Conservation (phyloP, 108 stramenopile genomes). For the Nannochloropsis oceanica region DNA sequence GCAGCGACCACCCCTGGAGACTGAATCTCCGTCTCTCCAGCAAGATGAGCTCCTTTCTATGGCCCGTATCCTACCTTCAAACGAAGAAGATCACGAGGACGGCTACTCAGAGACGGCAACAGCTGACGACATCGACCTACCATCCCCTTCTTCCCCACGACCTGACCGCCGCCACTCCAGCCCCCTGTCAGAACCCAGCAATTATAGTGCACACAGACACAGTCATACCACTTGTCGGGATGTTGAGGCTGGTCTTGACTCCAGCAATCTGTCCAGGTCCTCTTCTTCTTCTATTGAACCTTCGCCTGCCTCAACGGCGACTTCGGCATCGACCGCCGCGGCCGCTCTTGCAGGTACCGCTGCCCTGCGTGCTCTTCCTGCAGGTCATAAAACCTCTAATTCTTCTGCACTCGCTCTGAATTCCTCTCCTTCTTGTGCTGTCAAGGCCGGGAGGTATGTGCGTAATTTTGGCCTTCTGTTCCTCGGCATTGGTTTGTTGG, state of each 20-base stretch:
- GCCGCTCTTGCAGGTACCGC: not conserved
- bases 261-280: not conserved
- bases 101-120: too few species aligned
- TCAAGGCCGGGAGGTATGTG: not conserved
- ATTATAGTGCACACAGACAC: not conserved
- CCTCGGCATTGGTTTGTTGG: not conserved
- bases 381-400: not conserved
- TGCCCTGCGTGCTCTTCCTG: not conserved
- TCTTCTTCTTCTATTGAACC: not conserved
- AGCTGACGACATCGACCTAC: too few species aligned
- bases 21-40: too few species aligned
- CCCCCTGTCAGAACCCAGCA: not conserved
- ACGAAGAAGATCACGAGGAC: too few species aligned
- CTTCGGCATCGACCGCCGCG: not conserved
- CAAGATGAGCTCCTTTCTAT: too few species aligned
- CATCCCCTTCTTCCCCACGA: too few species aligned
- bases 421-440: not conserved
- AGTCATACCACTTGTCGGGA: not conserved
- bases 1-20: too few species aligned
- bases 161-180: not conserved
- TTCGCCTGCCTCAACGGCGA: not conserved
- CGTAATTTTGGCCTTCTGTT: not conserved
- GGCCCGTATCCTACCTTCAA: too few species aligned
- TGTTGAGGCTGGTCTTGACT: not conserved
- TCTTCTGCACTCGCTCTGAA: not conserved